Base-by-base conservation (phyloP, 2,329 filamentous ascomycete species). In the Apiospora phragmitis region DNA sequence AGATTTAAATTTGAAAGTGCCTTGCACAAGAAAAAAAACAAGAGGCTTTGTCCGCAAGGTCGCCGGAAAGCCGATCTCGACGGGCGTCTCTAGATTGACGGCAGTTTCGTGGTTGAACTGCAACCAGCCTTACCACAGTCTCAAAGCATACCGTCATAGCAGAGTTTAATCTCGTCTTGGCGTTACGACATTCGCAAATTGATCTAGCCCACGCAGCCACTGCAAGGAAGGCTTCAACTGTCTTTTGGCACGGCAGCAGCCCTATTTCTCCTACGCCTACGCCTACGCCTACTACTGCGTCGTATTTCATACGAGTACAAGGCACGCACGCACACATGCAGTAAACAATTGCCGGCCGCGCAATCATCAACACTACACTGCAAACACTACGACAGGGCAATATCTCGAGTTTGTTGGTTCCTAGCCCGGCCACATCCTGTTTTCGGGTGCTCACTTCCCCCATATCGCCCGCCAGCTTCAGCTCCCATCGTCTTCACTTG, bases 101-200 rank as follows among this genome's bases (percentile, higher is more conserved):
- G 35, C 55, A 62, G 55, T 35, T 59, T 59, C 9, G 55, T 62
- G 55, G 55, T 62, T 38, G 55, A 38, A 38, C 24, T 38, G 55
- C 55, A 62, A 38, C 55, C 55, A 62, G 55, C 55, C 55, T 62
- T 62, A 38, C 55, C 55, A 55, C 51, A 18, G 32, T 62, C 55
- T 62, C 55, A 62, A 62, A 62, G 32, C 55, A 62, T 62, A 62
- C 55, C 55, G 55, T 62, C 55, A 62, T 62, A 62, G 55, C 55
- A 62, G 55, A 62, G 55, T 62, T 12, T 62, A 62, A 62, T 38
- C 21, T 62, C 55, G 29, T 38, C 55, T 62, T 62, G 55, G 55
- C 55, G 55, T 62, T 62, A 62, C 55, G 32, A 62, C 55, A 35
- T 62, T 62, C 55, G 32, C 55, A 62, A 62, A n/a, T n/a, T 62